A percentile compares a stretch with the other conserved stretches of the same genome.
phyloP scores from a whole-genome alignment of 2,329 filamentous ascomycete genomes.

The Cladosporium halotolerans region DNA sequence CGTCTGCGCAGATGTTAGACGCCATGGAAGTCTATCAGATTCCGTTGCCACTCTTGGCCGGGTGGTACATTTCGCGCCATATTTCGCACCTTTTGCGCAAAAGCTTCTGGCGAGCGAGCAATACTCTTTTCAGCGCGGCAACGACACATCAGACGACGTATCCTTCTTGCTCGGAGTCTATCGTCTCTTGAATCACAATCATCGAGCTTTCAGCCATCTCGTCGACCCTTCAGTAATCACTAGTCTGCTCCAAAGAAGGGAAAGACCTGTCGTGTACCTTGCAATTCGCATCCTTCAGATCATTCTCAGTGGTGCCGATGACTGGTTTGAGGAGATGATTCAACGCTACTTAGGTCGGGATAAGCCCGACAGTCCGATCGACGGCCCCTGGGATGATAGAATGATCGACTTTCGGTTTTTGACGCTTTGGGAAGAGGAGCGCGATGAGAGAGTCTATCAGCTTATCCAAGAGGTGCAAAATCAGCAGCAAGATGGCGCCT shows the following conservation, averaged over 20 bases:
- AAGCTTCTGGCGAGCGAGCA: conserved; percentile 18
- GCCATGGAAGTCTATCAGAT: conserved; percentile 35
- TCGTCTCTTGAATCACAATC: conserved; percentile 72
- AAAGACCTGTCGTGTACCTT: conserved; percentile 65
- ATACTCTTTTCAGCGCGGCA: conserved; percentile 9
- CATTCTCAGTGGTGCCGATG: conserved; percentile 72
- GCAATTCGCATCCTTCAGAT: conserved; percentile 75
- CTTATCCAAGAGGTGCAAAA: conserved; percentile 6
- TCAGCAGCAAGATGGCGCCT: background rate
- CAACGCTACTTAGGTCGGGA: conserved; percentile 54
- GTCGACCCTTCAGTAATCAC: conserved; percentile 64
- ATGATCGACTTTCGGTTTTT: conserved; percentile 73
- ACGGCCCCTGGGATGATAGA: conserved; percentile 68
- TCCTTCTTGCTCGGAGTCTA: conserved; percentile 60
- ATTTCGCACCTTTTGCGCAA: conserved; percentile 50
- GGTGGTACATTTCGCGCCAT: conserved; percentile 73
- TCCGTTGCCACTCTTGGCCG: conserved; percentile 65
- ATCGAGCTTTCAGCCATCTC: conserved; percentile 57
- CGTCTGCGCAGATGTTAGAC: conserved; percentile 53
- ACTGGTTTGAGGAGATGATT: conserved; percentile 67
- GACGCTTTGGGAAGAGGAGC: conserved; percentile 56
- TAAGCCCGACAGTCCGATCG: conserved; percentile 47
- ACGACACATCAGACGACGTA: conserved; percentile 17
- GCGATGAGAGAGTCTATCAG: conserved; percentile 35
- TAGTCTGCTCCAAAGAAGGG: conserved; percentile 55